These are phyloP conservation scores for Pseudovirgaria hyperparasitica DNA, from an alignment of 2,329 filamentous ascomycete genomes.

Conservation along the genomic window DNA sequence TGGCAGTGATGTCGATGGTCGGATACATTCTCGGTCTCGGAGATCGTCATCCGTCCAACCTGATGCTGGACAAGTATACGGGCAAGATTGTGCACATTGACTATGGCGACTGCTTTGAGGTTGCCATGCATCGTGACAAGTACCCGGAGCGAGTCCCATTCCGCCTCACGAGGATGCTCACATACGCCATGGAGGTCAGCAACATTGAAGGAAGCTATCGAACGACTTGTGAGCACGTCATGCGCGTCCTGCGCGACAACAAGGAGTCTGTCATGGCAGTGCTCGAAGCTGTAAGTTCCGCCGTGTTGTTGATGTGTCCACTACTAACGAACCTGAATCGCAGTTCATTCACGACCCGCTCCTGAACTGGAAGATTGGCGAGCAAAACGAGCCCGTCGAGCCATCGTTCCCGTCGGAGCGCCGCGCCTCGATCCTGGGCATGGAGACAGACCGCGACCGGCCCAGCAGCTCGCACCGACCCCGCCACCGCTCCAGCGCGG, in stretches of 20 bases:
- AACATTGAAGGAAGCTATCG: constrained; percentile 98
- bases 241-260: constrained; percentile 91
- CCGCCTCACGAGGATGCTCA: constrained; percentile 95
- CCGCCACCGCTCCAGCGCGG: constrained; percentile 22
- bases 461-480: constrained; percentile 19
- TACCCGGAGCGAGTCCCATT: constrained; percentile 97
- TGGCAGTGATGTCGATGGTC: constrained; percentile 99
- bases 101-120: constrained; percentile 98
- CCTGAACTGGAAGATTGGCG: constrained; percentile 81
- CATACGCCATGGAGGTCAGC: constrained; percentile 99
- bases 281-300: constrained; percentile 72
- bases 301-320: constrained; percentile 4
- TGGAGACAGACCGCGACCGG: constrained; percentile 18
- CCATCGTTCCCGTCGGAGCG: constrained; percentile 49
- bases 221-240: constrained; percentile 96
- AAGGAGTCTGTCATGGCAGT: constrained; percentile 99
- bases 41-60: constrained; percentile 91
- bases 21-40: constrained; percentile 95
- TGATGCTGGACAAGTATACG: constrained; percentile 92
- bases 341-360: constrained; percentile 99
- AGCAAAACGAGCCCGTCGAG: constrained; percentile 47
- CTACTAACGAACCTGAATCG: constrained; percentile 9
- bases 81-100: constrained; percentile 98
- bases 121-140: constrained; percentile 98
- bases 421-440: constrained; percentile 44